Conservation (phyloP, 164 flowering plant genomes). For the Magnolia sinica region DNA sequence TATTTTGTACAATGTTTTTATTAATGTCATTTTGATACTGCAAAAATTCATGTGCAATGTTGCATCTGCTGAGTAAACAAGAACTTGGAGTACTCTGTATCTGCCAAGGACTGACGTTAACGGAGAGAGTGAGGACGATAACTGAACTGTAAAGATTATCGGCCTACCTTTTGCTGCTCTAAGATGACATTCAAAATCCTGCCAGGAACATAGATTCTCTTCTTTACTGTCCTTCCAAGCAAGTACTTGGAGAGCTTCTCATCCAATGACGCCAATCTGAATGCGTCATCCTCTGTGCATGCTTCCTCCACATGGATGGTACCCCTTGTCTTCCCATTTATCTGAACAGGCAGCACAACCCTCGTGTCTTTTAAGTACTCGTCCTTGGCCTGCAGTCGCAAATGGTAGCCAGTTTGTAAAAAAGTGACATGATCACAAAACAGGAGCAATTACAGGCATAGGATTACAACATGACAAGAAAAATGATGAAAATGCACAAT, state of each 20-base stretch:
- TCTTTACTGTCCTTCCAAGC: conserved; percentile 58
- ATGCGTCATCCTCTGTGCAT: conserved; percentile 79
- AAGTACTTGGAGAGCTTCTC: conserved; percentile 69
- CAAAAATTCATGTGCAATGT: too few relatives aligned
- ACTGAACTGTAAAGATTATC: not conserved
- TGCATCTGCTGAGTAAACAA: too few relatives aligned
- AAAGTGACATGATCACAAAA: not conserved
- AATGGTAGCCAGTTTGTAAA: not conserved
- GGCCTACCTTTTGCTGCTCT: conserved; percentile 40
- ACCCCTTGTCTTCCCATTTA: conserved; percentile 94
- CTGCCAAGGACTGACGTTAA: too few relatives aligned
- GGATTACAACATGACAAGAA: too few relatives aligned
- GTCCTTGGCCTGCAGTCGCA: conserved; percentile 59
- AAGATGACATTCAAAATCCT: conserved; percentile 82
- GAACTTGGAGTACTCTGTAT: too few relatives aligned
- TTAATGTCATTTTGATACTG: too few relatives aligned
- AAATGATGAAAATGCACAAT: too few relatives aligned
- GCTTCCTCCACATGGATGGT: conserved; percentile 73
- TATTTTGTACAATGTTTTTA: too few relatives aligned
- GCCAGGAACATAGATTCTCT: conserved; percentile 82
- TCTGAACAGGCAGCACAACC: conserved; percentile 80
- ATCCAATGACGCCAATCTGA: conserved; percentile 59
- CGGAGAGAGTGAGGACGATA: too few relatives aligned
- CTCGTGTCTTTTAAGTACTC: conserved; percentile 67
- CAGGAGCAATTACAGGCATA: not conserved